Conservation (phyloP, 2,329 filamentous ascomycete species). For the Neofusicoccum sp. region DNA sequence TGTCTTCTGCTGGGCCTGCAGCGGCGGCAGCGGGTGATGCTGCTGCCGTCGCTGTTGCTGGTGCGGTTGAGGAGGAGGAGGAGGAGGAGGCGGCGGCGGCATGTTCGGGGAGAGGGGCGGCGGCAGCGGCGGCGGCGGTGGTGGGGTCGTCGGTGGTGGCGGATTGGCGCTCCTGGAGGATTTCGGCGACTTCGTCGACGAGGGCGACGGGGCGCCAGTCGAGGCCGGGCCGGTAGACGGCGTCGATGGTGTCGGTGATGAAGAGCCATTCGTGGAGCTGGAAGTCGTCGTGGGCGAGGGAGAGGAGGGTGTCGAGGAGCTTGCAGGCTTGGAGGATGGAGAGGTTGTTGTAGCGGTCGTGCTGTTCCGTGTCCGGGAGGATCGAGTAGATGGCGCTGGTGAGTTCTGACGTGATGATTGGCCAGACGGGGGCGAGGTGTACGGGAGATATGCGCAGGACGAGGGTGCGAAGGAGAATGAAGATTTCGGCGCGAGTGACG, state of each 20-base stretch:
- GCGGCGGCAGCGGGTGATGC: slow-evolving; percentile 21
- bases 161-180: slow-evolving; percentile 55
- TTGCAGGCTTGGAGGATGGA: slow-evolving; percentile 91
- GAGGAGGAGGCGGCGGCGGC: neutral
- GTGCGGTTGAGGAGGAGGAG: neutral
- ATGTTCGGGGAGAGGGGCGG: neutral
- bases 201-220: slow-evolving; percentile 72
- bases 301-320: slow-evolving; percentile 84
- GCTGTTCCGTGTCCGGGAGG: slow-evolving; percentile 60
- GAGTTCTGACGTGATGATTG: slow-evolving; percentile 82
- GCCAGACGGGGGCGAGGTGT: slow-evolving; percentile 86
- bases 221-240: slow-evolving; percentile 75
- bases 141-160: slow-evolving; percentile 30
- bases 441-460: slow-evolving; percentile 76
- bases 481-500: slow-evolving; percentile 83
- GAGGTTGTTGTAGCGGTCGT: slow-evolving; percentile 74
- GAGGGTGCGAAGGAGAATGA: slow-evolving; percentile 82
- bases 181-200: slow-evolving; percentile 81
- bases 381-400: slow-evolving; percentile 78
- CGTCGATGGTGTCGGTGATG: slow-evolving; percentile 94
- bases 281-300: slow-evolving; percentile 89
- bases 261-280: slow-evolving; percentile 99
- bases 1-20: slow-evolving; percentile 28
- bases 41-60: neutral
- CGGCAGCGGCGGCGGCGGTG: slow-evolving; percentile 22